Percentiles rank a stretch among this genome's conserved stretches.
Evolutionary conservation across 257 asterid species (phyloP).

Genomic region (Marsdenia floribunda): DNA sequence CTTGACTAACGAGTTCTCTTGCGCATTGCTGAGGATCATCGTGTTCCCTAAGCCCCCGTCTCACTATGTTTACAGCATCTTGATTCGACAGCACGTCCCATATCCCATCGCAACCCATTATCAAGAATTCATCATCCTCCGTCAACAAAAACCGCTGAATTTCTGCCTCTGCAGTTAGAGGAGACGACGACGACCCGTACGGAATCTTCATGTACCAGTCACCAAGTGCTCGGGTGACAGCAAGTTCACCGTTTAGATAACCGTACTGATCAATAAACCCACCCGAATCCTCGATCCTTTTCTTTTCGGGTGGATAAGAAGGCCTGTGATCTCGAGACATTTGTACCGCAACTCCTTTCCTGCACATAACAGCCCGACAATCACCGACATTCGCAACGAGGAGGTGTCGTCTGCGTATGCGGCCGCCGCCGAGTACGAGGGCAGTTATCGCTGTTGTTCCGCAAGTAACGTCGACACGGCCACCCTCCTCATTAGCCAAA

Average conservation of each 20-base stretch:
- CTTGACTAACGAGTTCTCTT: slow-evolving; percentile 57
- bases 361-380: slow-evolving; percentile 88
- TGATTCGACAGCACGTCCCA: slow-evolving; percentile 92
- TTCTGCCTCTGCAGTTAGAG: slow-evolving; percentile 87
- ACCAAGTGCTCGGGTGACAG: slow-evolving; percentile 90
- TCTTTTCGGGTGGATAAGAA: slow-evolving; percentile 45
- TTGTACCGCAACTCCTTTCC: slow-evolving; percentile 81
- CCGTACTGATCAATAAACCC: slow-evolving; percentile 62
- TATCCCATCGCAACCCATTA: slow-evolving; percentile 84
- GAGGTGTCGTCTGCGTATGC: slow-evolving; percentile 25
- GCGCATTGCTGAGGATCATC: slow-evolving; percentile 68
- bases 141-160: slow-evolving; percentile 44
- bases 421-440: slow-evolving; percentile 45
- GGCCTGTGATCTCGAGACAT: slow-evolving; percentile 87
- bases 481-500: slow-evolving; percentile 44
- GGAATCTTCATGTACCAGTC: slow-evolving; percentile 95
- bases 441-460: slow-evolving; percentile 95
- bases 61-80: slow-evolving; percentile 72
- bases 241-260: slow-evolving; percentile 78
- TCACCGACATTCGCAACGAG: slow-evolving; percentile 88
- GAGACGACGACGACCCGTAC: slow-evolving; percentile 56
- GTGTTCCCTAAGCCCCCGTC: slow-evolving; percentile 52
- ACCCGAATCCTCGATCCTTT: slow-evolving; percentile 73
- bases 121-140: slow-evolving; percentile 87
- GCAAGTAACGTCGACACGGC: slow-evolving; percentile 48